Evolutionary conservation across 768 basidiomycete species (phyloP), one percentile per base, ranked within the genome.

Genomic region (Serendipita sp.): DNA sequence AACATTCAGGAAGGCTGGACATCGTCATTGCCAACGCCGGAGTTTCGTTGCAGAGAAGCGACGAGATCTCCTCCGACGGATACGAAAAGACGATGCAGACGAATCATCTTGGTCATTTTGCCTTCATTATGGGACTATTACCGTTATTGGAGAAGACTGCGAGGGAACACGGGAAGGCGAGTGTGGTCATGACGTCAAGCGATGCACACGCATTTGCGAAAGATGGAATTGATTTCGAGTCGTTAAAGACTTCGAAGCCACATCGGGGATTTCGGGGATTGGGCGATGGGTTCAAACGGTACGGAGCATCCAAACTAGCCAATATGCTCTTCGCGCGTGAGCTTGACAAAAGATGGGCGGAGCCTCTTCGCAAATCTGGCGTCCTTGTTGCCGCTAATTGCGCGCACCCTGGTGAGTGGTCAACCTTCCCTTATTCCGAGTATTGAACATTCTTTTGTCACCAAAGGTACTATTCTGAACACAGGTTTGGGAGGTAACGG

Each of bases 71-170:
- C 30, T 37, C 58, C n/a, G 66, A 56, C 13, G 53, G 37, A 30
- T 54, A 45, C 41, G 54, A 64, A 30, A 41, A 64, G n/a, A 16
- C n/a, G 18, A 11, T 63, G 4, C 63, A 69, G 64, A 68, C 66
- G 58, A 71, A 70, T 63, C 69, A 71, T 54, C 58, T 71, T 3
- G 70, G 70, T 2, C 70, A 70, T 51, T 70, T 69, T 34, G 69
- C 68, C 1, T 67, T 71, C 47, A 46, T 67, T 4, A 47, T 62
- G 30, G 35, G 56, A 1, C 67, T 71, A 16, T 37, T 70, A 0
- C 69, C 70, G 4, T 67, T 3, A 53, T 71, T 2, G 66, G 53
- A 24, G 54, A 69, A 67, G 69, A 69, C 10, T 51, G 67, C n/a
- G 66, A 67, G 66, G 38, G 56, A 60, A 37, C 56, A 60, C 35